Conservation (phyloP, 83 land plant species). For the Diphasiastrum complanatum region DNA sequence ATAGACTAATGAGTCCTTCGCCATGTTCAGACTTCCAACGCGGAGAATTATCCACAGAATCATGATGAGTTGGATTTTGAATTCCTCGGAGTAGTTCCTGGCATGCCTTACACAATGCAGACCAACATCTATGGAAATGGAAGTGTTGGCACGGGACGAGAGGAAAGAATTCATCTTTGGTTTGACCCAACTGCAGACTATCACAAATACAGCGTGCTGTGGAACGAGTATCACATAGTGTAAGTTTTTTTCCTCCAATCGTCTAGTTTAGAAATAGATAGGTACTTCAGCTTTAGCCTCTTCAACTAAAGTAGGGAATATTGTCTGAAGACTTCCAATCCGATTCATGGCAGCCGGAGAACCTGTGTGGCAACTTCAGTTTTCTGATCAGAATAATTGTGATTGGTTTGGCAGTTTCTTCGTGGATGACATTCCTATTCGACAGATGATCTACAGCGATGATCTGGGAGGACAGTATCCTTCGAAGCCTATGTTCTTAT, state of each 20-base stretch:
- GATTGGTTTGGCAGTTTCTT: no score
- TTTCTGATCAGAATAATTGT: no score
- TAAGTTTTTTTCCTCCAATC: slow-evolving; percentile 20
- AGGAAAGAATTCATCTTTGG: slow-evolving; percentile 62
- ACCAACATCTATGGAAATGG: slow-evolving; percentile 71
- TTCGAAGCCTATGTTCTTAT: slow-evolving; percentile 84
- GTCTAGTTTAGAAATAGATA: no score
- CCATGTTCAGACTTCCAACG: slow-evolving; percentile 52
- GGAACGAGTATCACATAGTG: slow-evolving; percentile 58
- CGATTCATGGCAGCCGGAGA: no score
- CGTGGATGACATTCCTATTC: no score
- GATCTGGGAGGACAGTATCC: no score
- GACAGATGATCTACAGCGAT: no score
- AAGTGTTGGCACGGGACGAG: slow-evolving; percentile 46
- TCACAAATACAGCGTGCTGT: slow-evolving; percentile 56
- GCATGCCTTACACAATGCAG: slow-evolving; percentile 48
- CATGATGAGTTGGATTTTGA: slow-evolving; percentile 70
- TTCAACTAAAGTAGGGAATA: no score
- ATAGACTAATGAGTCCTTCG: no score
- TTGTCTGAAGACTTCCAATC: no score
- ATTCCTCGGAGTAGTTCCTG: slow-evolving; percentile 48
- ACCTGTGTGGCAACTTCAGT: no score
- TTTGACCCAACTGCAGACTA: slow-evolving; percentile 50
- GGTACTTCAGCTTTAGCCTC: no score
- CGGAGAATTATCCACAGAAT: slow-evolving; percentile 35